Conservation (phyloP, 2,329 filamentous ascomycete species). For the Juglanconis sp. region DNA sequence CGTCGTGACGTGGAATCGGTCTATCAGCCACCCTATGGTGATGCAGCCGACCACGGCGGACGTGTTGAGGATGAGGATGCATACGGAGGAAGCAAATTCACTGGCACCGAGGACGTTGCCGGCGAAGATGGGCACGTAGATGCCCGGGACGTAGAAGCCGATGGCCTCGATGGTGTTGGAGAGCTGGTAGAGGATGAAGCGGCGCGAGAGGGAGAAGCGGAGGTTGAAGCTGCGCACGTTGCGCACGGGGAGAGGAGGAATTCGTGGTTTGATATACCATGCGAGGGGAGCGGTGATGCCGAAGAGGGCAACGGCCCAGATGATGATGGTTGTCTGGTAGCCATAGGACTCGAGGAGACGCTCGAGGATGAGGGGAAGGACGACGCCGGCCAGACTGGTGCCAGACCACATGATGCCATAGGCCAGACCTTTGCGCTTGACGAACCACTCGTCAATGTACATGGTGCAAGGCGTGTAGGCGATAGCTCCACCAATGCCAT, state of each 20-base stretch:
- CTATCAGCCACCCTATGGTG: slow-evolving; percentile 54
- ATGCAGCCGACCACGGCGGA: slow-evolving; percentile 58
- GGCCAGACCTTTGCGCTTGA: slow-evolving; percentile 54
- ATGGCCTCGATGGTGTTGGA: slow-evolving; percentile 57
- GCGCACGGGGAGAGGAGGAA: slow-evolving; percentile 40
- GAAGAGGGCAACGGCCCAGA: slow-evolving; percentile 50
- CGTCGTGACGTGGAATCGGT: slow-evolving; percentile 50
- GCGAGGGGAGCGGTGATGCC: slow-evolving; percentile 53
- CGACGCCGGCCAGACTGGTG: slow-evolving; percentile 48
- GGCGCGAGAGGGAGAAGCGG: slow-evolving; percentile 49
- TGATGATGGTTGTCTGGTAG: slow-evolving; percentile 50
- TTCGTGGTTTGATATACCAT: slow-evolving; percentile 53
- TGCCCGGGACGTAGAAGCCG: slow-evolving; percentile 62
- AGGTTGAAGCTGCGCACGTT: slow-evolving; percentile 39
- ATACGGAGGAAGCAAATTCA: slow-evolving; percentile 50
- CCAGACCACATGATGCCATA: slow-evolving; percentile 63
- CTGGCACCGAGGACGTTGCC: slow-evolving; percentile 42
- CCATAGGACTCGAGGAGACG: slow-evolving; percentile 48
- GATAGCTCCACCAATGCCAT: slow-evolving; percentile 54
- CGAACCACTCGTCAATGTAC: slow-evolving; percentile 63
- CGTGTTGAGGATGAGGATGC: slow-evolving; percentile 57
- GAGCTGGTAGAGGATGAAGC: slow-evolving; percentile 55
- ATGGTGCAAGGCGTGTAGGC: slow-evolving; percentile 54
- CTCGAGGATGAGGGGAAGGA: slow-evolving; percentile 52
- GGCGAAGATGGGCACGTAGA: slow-evolving; percentile 60